phyloP scores from a whole-genome alignment of 192 early-diverging fungal species.

The Chytriomyces hyalinus region DNA sequence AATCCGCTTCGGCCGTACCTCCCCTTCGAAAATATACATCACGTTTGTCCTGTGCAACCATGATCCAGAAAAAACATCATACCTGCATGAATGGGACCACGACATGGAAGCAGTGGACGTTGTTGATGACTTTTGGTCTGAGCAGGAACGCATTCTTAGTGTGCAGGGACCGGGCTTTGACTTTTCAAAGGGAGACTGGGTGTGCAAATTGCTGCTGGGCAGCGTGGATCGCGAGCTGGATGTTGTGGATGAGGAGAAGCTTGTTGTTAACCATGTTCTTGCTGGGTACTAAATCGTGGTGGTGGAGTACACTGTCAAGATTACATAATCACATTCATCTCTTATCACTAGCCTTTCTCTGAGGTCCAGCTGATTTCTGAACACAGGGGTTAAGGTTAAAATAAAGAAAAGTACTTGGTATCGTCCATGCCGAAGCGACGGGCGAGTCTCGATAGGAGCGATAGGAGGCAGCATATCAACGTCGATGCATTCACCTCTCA shows the following conservation, averaged over 20 bases:
- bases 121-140: constrained; percentile 10
- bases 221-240: constrained; percentile 13
- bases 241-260: constrained; percentile 15
- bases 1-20: not conserved
- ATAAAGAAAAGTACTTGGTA: too few species aligned
- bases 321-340: too few species aligned
- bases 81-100: constrained; percentile 17
- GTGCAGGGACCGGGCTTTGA: constrained; percentile 11
- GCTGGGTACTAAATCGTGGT: not conserved
- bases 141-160: not conserved
- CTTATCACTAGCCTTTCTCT: too few species aligned
- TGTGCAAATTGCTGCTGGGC: constrained; percentile 26
- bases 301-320: too few species aligned
- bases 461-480: too few species aligned
- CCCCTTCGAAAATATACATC: not conserved
- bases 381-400: too few species aligned
- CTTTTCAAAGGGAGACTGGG: constrained; percentile 21
- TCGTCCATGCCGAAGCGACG: too few species aligned
- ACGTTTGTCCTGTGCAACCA: constrained; percentile 16
- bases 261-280: not conserved
- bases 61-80: not conserved
- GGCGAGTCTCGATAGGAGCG: too few species aligned
- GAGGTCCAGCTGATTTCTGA: too few species aligned
- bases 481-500: too few species aligned
- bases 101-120: constrained; percentile 5